Conservation (phyloP, 2,329 filamentous ascomycete genomes). For the Trichoderma sp. region DNA sequence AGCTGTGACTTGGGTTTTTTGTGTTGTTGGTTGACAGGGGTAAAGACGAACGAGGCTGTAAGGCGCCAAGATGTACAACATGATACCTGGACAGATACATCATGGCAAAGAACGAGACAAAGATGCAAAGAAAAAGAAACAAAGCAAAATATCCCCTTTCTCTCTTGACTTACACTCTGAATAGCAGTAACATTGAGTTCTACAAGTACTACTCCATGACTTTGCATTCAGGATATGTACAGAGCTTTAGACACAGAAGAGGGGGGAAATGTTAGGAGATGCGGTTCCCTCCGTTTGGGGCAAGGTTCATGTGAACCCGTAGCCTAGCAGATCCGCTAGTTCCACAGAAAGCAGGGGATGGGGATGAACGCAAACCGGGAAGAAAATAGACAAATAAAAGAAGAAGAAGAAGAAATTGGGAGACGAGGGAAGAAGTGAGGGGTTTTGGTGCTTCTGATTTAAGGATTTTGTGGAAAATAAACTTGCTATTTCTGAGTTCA, state of each 20-base stretch:
- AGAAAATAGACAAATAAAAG: neutral
- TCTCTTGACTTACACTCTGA: neutral
- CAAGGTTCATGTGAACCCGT: neutral
- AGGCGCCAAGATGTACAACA: neutral
- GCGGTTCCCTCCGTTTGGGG: neutral
- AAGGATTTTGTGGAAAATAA: neutral
- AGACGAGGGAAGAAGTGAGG: neutral
- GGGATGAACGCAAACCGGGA: constrained; percentile 6
- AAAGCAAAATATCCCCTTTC: neutral
- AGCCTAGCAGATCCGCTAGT: constrained; percentile 7
- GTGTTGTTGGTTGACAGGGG: neutral
- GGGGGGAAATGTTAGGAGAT: neutral
- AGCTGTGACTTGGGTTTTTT: neutral
- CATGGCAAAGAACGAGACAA: neutral
- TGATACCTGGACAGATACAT: neutral
- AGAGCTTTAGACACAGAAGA: neutral
- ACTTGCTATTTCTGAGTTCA: neutral
- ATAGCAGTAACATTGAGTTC: neutral
- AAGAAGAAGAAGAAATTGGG: neutral
- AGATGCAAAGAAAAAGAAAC: too few species aligned
- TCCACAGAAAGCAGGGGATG: neutral
- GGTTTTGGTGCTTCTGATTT: neutral
- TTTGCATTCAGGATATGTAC: neutral
- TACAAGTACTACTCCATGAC: neutral
- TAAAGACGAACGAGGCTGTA: neutral